Conservation (phyloP, 495 filamentous ascomycete genomes). For the Tuber brumale region DNA sequence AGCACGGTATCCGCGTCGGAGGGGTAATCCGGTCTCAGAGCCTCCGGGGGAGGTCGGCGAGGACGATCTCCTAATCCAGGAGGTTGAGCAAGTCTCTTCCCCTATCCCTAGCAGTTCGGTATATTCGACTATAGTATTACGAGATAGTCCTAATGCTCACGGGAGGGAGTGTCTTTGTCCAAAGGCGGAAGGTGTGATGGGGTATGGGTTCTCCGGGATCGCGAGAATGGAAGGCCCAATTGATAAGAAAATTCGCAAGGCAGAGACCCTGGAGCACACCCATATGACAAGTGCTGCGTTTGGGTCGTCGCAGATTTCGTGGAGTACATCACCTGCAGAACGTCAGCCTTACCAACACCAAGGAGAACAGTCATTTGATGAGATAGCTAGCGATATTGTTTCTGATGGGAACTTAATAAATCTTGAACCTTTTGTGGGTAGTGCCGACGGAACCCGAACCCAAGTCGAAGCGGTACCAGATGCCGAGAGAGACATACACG, state of each 20-base stretch:
- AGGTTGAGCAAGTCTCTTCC: constrained; percentile 18
- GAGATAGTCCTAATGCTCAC: background rate
- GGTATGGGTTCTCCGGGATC: background rate
- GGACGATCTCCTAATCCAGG: constrained; percentile 3
- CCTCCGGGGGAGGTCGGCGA: background rate
- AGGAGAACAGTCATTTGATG: background rate
- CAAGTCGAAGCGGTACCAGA: background rate
- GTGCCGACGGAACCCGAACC: background rate
- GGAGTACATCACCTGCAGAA: background rate
- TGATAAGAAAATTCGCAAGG: background rate
- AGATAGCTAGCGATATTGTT: background rate
- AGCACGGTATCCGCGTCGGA: constrained; percentile 19
- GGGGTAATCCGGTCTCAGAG: background rate
- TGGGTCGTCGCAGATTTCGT: background rate
- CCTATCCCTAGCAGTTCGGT: constrained; percentile 7
- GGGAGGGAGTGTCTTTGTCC: background rate
- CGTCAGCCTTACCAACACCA: background rate
- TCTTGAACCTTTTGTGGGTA: background rate
- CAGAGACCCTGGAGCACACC: background rate
- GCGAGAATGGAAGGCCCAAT: background rate
- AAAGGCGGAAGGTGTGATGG: background rate
- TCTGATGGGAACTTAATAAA: background rate
- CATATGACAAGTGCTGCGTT: background rate
- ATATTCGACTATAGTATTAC: constrained; percentile 12
- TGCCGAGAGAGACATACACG: background rate